Base-by-base conservation (phyloP, 2,329 filamentous ascomycete species). In the Apiospora arundinis region DNA sequence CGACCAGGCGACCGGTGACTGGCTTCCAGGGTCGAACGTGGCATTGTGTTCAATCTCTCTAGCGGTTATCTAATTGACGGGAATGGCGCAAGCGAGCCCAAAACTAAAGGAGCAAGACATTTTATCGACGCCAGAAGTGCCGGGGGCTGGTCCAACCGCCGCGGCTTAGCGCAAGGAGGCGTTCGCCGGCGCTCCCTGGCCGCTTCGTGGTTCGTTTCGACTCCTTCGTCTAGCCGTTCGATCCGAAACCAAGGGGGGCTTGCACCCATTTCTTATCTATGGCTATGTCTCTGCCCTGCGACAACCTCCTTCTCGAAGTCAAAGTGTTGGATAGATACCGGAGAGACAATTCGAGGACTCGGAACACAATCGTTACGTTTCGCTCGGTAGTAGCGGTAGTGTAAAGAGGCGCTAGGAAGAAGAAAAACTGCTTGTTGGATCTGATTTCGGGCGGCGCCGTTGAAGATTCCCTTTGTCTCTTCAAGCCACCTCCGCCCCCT, bases 161-260 rank as follows among this genome's bases (percentile, higher is more conserved):
- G n/a, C 48, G 2, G 48, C n/a, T 14, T 25, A 21, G 52, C 28
- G 18, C 28, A 60, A 60, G 52, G 52, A 60, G 52, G 52, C 52
- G 52, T 37, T 18, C 52, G 52, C 52, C 52, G 52, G 52, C 52
- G 52, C 28, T 37, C 52, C 52, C 52, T 60, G 28, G 28, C 52
- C 52, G 28, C 7, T 9, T 16, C 52, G 2, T 60, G 6, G 52
- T 3, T 37, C 52, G 52, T 60, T 60, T 60, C 52, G 52, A 60
- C 28, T 60, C 9, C 28, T 56, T 25, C 14, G 25, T 32, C 25
- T 56, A 56, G 49, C 49, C 25, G 49, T 32, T 32, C 32, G 49
- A 18, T 56, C 25, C 49, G 25, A 32, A 18, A 45, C 42, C 42
- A 45, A 8, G n/a, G 48, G 48, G 48, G n/a, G n/a, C 48, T 11